Base-by-base conservation (phyloP, 306 rosid genomes). In the Vigna unguiculata region DNA sequence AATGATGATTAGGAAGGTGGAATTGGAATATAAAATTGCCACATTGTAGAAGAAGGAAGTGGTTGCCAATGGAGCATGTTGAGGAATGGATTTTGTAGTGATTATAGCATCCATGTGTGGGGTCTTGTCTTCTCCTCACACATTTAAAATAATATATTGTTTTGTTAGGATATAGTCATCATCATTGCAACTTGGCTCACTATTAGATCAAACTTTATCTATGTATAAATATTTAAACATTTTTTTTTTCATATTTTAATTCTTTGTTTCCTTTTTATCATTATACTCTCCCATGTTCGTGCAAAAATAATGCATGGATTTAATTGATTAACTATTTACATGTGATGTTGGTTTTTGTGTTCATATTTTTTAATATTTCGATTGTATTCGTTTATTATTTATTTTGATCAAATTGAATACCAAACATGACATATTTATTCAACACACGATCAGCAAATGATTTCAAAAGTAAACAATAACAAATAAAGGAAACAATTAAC, bases 1-100 rank as follows among this genome's bases (percentile, higher is more conserved):
- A 83, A 87, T 86, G 84, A 86, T 87, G 71, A 83, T 84, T 86
- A 78, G 82, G 45, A 22, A 66, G 47, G 20, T 71, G 40, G 15
- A 58, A 8, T 28, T 30, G 21, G 5, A 62, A 52, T 76, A 59
- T 25, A 40, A 63, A 61, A 55, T 49, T 38, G 4, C 24, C 68
- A 48, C 69, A 65, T 82, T 74, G 67, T 62, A 76, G n/a, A 65
- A 49, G 38, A 84, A 79, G 55, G 40, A 34, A 34, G 8, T 84
- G 86, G 65, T 46, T 81, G 78, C 76, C 86, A 75, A 71, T 71
- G 40, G 61, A 69, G 83, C 88, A 84, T 75, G 65, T 79, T 84
- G 61, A 55, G 43, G 79, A 72, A 53, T 59, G 40, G 7, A 21
- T 67, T 58, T 32, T 16, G 69, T 55, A 70, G 4, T 19, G 57